These are phyloP conservation scores for Albifimbria verrucaria DNA, from an alignment of 2,329 filamentous ascomycete species.

Conservation along the genomic window DNA sequence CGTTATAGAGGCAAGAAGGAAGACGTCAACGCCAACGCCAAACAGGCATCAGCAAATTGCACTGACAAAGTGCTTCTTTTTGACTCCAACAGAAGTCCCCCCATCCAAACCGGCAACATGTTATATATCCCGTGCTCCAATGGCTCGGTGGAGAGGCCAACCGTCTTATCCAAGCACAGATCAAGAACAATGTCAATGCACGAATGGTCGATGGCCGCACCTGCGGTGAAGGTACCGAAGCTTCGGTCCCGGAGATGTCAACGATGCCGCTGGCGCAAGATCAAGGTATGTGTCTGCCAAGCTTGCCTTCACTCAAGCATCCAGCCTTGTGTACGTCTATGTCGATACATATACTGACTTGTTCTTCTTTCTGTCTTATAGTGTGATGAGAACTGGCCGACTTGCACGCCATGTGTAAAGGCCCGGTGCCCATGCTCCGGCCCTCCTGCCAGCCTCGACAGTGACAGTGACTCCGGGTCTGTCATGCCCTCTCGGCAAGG, in stretches of 20 bases:
- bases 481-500: not conserved
- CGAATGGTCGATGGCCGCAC: not conserved
- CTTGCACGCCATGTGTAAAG: conserved; percentile 1
- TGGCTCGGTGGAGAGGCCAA: not conserved
- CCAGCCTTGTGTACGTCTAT: not conserved
- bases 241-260: not conserved
- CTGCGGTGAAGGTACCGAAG: not conserved
- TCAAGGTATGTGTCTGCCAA: not conserved
- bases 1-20: too few species aligned
- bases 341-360: not conserved
- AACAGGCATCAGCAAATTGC: too few species aligned
- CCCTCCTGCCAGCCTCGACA: not conserved
- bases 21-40: too few species aligned
- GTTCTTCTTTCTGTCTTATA: not conserved
- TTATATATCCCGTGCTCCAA: not conserved
- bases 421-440: conserved; percentile 1
- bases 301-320: not conserved
- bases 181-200: not conserved
- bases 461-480: not conserved
- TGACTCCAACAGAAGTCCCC: not conserved
- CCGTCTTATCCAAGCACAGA: not conserved
- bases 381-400: conserved; percentile 4
- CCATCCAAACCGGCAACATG: not conserved
- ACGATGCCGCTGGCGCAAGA: conserved; percentile 2
- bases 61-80: too few species aligned